phyloP scores from a whole-genome alignment of 2,329 filamentous ascomycete genomes.

The Penicillium griseofulvum region DNA sequence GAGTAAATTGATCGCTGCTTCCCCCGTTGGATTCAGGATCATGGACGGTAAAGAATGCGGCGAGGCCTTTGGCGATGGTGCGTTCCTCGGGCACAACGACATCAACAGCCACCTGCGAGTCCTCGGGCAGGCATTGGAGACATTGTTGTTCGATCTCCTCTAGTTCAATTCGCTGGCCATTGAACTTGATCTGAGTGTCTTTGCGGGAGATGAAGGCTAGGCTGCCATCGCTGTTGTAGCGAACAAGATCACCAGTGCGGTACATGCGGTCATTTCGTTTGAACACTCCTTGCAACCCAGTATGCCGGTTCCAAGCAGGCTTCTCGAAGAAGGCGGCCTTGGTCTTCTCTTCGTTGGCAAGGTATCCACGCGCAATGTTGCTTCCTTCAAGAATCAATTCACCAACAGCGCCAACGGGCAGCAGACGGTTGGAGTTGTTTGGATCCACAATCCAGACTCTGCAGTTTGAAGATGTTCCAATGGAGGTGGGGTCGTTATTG shows the following conservation, averaged over 20 bases:
- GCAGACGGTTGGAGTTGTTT: constrained; percentile 35
- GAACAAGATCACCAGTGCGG: constrained; percentile 39
- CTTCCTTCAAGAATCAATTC: constrained; percentile 50
- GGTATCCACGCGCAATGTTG: constrained; percentile 46
- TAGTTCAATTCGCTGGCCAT: constrained; percentile 47
- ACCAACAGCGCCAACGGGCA: constrained; percentile 47
- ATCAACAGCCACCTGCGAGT: constrained; percentile 46
- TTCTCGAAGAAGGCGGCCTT: constrained; percentile 34
- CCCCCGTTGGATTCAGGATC: constrained; percentile 19
- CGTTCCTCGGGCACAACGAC: constrained; percentile 36
- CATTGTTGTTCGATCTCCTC: constrained; percentile 48
- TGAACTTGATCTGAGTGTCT: constrained; percentile 41
- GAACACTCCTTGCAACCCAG: constrained; percentile 22
- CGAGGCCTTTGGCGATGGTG: constrained; percentile 31
- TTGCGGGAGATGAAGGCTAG: constrained; percentile 36
- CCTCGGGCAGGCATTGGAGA: constrained; percentile 33
- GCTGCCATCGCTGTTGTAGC: constrained; percentile 36
- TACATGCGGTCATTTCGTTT: constrained; percentile 34
- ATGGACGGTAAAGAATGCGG: constrained; percentile 35
- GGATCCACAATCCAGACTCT: constrained; percentile 43
- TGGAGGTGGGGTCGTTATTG: constrained; percentile 31
- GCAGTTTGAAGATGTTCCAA: constrained; percentile 37
- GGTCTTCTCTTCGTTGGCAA: constrained; percentile 38
- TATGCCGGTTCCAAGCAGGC: constrained; percentile 31
- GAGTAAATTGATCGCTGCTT: constrained; percentile 19